Conservation (phyloP, 2,329 filamentous ascomycete species). For the Microsporum ferrugineum region DNA sequence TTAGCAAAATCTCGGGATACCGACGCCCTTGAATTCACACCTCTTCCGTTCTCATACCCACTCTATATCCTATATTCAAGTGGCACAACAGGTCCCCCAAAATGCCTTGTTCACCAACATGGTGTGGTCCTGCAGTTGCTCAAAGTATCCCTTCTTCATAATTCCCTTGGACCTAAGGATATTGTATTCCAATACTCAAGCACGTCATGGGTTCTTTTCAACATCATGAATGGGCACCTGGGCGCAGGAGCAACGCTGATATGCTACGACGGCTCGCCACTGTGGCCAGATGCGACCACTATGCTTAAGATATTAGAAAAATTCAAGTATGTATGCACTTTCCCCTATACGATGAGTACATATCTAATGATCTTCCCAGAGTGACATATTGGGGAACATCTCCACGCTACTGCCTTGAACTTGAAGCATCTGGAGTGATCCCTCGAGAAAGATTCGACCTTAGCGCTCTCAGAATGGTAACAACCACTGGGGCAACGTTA, state of each 20-base stretch:
- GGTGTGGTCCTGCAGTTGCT: slow-evolving; percentile 35
- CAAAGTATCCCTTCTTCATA: slow-evolving; percentile 36
- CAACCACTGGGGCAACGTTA: slow-evolving; percentile 37
- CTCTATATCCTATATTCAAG: slow-evolving; percentile 36
- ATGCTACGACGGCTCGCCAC: slow-evolving; percentile 35
- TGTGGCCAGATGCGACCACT: slow-evolving; percentile 30
- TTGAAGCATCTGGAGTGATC: slow-evolving; percentile 26
- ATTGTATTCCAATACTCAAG: slow-evolving; percentile 38
- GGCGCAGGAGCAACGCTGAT: slow-evolving; percentile 23
- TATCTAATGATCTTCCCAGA: slow-evolving; percentile 1
- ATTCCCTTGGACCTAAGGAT: slow-evolving; percentile 30
- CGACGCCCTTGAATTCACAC: slow-evolving; percentile 28
- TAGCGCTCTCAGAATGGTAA: slow-evolving; percentile 31
- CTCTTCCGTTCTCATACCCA: slow-evolving; percentile 32
- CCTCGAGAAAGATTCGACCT: slow-evolving; percentile 32
- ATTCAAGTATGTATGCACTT: slow-evolving; percentile 16
- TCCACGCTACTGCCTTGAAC: slow-evolving; percentile 36
- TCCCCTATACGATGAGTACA: neutral
- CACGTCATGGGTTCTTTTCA: slow-evolving; percentile 40
- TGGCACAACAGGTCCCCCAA: slow-evolving; percentile 36
- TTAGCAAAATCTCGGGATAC: slow-evolving; percentile 20
- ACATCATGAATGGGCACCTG: slow-evolving; percentile 36
- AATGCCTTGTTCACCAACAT: slow-evolving; percentile 38
- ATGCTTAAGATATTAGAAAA: slow-evolving; percentile 29
- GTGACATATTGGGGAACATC: slow-evolving; percentile 36